phyloP scores from a whole-genome alignment of 169 alveolate species.

The Plasmodium inui region DNA sequence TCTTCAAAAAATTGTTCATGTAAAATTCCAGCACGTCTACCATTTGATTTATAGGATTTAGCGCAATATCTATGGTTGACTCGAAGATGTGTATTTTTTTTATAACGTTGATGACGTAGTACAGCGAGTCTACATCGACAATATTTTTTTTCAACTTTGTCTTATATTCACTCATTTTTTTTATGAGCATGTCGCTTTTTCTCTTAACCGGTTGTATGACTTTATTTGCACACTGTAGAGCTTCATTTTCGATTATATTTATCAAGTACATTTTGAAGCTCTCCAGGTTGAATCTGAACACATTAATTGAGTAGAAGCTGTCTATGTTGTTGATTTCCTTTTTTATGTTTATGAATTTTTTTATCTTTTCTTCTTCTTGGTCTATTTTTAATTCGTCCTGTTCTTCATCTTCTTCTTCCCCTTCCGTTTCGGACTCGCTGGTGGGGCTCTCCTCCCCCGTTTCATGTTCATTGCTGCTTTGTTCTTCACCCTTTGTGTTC shows the following conservation, averaged over 20 bases:
- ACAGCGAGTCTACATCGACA: conserved; percentile 52
- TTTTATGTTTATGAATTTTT: conserved; percentile 41
- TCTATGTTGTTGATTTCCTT: conserved; percentile 71
- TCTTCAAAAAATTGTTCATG: conserved; percentile 63
- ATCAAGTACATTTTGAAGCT: conserved; percentile 67
- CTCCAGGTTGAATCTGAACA: conserved; percentile 69
- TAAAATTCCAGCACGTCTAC: conserved; percentile 65
- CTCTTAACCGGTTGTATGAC: conserved; percentile 56
- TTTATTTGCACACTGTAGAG: conserved; percentile 69
- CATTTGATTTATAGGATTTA: conserved; percentile 65
- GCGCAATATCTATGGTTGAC: conserved; percentile 63
- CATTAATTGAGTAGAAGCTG: conserved; percentile 31
- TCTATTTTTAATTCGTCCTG: not conserved
- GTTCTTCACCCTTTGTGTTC: not conserved
- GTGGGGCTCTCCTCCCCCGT: not conserved
- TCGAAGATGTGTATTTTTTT: conserved; percentile 65
- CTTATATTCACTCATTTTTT: conserved; percentile 49
- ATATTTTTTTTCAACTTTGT: conserved; percentile 52
- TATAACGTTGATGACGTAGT: conserved; percentile 70
- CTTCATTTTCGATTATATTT: conserved; percentile 58
- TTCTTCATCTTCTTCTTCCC: conserved; percentile 4
- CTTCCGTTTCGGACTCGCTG: not conserved
- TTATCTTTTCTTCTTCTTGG: conserved; percentile 74
- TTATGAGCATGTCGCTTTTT: conserved; percentile 63
- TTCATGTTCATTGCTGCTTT: not conserved